Conservation (phyloP, 257 asterid species). For the Nicotiana attenuata region DNA sequence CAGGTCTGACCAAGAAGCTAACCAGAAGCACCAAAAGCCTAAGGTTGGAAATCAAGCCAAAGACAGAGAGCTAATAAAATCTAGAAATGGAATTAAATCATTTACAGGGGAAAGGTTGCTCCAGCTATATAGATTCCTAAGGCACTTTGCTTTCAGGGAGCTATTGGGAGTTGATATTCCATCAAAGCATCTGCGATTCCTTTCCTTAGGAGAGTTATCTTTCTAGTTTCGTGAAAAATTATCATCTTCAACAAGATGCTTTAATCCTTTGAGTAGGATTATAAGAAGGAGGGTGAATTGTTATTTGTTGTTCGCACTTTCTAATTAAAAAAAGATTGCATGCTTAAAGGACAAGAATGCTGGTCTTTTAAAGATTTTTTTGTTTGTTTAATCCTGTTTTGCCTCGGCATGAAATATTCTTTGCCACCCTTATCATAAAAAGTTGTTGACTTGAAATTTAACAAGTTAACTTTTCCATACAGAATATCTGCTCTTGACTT, state of each 20-base stretch:
- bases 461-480: neutral
- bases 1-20: no score
- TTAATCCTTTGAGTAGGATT: neutral
- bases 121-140: no score
- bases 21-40: no score
- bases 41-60: no score
- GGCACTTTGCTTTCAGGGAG: no score
- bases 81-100: no score
- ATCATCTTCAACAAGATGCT: neutral
- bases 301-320: neutral
- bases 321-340: neutral
- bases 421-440: neutral
- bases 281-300: neutral
- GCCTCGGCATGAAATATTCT: neutral
- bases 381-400: neutral
- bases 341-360: neutral
- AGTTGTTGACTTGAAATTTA: neutral
- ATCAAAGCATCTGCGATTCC: no score
- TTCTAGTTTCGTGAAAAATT: neutral
- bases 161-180: no score
- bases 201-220: neutral
- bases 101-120: no score
- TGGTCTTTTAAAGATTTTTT: neutral
- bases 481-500: neutral
- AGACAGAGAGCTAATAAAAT: no score